phyloP scores from a whole-genome alignment of 495 filamentous ascomycete species.

The Schizothecium vesticola region DNA sequence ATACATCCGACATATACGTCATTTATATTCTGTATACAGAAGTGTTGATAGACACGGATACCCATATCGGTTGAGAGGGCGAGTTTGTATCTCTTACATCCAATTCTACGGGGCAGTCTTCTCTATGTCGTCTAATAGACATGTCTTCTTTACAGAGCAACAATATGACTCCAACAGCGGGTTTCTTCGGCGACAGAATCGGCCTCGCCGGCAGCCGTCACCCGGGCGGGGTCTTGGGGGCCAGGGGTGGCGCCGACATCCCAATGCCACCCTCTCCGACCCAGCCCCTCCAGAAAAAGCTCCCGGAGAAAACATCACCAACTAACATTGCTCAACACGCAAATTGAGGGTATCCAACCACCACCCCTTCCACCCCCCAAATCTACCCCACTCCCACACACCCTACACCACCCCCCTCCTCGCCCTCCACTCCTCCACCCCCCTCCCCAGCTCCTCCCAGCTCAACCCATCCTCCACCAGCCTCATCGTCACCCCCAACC shows the following conservation, averaged over 20 bases:
- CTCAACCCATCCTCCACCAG: slow-evolving; percentile 73
- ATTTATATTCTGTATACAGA: background rate
- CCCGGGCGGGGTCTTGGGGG: background rate
- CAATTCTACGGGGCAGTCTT: background rate
- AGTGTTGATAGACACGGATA: background rate
- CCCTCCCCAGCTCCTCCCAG: slow-evolving; percentile 71
- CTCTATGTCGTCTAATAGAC: background rate
- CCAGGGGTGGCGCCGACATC: background rate
- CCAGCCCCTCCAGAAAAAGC: background rate
- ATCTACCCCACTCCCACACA: slow-evolving; percentile 73
- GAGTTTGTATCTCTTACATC: background rate
- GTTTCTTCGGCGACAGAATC: background rate
- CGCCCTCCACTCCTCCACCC: slow-evolving; percentile 71
- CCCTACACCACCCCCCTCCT: slow-evolving; percentile 67
- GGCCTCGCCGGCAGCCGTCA: background rate
- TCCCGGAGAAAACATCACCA: background rate
- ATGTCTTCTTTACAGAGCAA: background rate
- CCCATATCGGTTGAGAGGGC: background rate
- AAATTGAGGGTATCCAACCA: slow-evolving; percentile 25
- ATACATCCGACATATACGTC: background rate
- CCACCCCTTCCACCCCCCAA: slow-evolving; percentile 64
- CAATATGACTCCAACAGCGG: background rate
- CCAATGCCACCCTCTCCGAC: background rate
- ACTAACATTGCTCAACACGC: background rate
- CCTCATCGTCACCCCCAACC: slow-evolving; percentile 75